Conservation (phyloP, 176 grass and related monocot species). For the Lolium multiflorum region DNA sequence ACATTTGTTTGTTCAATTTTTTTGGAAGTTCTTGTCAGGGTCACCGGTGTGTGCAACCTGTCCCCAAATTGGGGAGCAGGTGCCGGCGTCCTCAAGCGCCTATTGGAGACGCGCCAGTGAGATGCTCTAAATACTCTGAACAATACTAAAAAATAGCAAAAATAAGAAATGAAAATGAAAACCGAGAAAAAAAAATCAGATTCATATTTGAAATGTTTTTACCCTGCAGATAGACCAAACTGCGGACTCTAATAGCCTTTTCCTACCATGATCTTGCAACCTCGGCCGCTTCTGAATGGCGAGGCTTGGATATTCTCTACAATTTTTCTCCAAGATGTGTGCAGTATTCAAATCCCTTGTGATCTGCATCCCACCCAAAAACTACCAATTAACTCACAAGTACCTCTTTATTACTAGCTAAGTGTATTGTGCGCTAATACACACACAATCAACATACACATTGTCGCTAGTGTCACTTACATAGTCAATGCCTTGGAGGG, state of each 20-base stretch:
- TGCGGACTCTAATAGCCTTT: neutral
- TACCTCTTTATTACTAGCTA: neutral
- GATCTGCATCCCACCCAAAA: neutral
- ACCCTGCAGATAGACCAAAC: conserved; percentile 8
- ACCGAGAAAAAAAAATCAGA: too few species aligned
- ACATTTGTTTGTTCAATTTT: too few species aligned
- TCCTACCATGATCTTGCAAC: conserved; percentile 5
- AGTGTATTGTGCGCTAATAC: neutral
- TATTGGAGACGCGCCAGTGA: too few species aligned
- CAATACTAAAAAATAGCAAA: neutral
- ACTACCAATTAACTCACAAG: neutral
- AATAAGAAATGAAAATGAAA: neutral
- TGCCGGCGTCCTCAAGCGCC: too few species aligned
- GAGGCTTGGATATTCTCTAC: conserved; percentile 3
- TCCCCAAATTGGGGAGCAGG: too few species aligned
- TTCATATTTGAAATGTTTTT: neutral
- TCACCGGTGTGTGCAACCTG: too few species aligned
- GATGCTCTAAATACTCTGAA: neutral
- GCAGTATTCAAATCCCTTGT: neutral
- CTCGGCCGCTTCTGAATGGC: neutral
- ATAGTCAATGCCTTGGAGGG: neutral
- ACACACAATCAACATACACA: neutral
- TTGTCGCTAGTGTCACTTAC: neutral
- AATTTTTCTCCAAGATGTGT: neutral
- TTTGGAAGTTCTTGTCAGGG: too few species aligned